Conservation (phyloP, 2,329 filamentous ascomycete genomes). For the Cordyceps tenuipes region DNA sequence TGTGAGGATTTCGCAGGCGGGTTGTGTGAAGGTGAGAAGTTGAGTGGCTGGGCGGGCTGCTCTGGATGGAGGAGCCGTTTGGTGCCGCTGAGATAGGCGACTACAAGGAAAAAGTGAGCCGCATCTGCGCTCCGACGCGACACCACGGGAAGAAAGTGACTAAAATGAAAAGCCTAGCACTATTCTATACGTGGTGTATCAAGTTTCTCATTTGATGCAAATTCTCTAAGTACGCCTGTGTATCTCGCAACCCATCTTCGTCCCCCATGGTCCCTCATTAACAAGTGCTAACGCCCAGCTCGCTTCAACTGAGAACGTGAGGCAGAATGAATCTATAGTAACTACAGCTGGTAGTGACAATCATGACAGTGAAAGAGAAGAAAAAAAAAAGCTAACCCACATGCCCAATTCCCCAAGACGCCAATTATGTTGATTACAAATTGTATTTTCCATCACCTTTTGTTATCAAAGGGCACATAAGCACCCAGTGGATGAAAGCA, state of each 20-base stretch:
- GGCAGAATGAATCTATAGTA: not conserved
- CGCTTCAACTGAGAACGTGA: conserved; percentile 1
- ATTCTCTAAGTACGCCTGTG: conserved; percentile 1
- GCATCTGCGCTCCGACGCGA: not conserved
- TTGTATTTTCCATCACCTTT: not conserved
- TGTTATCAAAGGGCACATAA: not conserved
- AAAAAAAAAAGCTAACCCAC: not conserved
- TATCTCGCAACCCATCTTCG: not conserved
- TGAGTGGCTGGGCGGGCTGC: conserved; percentile 11
- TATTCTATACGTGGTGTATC: not conserved
- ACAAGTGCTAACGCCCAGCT: conserved; percentile 11
- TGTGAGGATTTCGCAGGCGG: not conserved
- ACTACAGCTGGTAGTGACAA: not conserved
- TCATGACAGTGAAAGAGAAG: not conserved
- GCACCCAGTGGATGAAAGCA: not conserved
- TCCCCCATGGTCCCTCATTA: not conserved
- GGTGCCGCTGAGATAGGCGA: conserved; percentile 8
- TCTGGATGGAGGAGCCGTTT: conserved; percentile 1
- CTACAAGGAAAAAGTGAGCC: conserved; percentile 1
- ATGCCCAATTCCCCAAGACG: not conserved
- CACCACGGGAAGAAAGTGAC: not conserved
- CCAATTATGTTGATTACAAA: conserved; percentile 3
- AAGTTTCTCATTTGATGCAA: not conserved
- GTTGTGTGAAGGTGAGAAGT: conserved; percentile 3
- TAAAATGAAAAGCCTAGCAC: not conserved